These are phyloP conservation scores for Flagelloscypha sp. DNA, from an alignment of 768 basidiomycete species.

Conservation along the genomic window DNA sequence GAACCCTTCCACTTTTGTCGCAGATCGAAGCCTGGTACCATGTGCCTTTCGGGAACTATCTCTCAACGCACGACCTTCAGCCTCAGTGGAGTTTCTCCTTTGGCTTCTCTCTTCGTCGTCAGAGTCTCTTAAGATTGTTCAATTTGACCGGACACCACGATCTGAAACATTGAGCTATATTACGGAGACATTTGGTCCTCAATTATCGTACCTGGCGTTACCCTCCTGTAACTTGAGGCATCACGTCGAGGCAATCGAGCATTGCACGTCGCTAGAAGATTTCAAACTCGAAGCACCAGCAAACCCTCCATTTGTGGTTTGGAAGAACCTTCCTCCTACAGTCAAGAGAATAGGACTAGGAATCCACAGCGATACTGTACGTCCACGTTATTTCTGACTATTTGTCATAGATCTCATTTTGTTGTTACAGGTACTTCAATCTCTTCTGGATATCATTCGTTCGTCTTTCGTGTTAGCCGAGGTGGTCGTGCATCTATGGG, in stretches of 20 bases:
- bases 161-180: no score
- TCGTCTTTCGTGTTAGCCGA: conserved; percentile 32
- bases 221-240: conserved; percentile 46
- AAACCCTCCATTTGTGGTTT: no score
- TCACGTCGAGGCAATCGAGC: conserved; percentile 35
- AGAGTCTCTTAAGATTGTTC: conserved; percentile 40
- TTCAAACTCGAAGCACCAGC: conserved; percentile 55
- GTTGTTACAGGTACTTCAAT: no score
- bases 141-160: conserved; percentile 57
- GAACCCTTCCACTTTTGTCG: conserved; percentile 40
- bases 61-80: conserved; percentile 58
- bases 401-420: no score
- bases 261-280: conserved; percentile 43
- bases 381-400: no score
- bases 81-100: conserved; percentile 52
- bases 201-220: conserved; percentile 47
- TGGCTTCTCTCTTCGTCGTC: conserved; percentile 62
- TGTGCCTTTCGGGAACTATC: conserved; percentile 44
- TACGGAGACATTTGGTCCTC: conserved; percentile 37
- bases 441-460: conserved; percentile 49
- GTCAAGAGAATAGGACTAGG: no score
- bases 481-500: conserved; percentile 49
- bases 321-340: no score
- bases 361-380: no score
- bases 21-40: conserved; percentile 35